These are phyloP conservation scores for Alternaria dauci DNA, from an alignment of 2,329 filamentous ascomycete species.

Conservation along the genomic window DNA sequence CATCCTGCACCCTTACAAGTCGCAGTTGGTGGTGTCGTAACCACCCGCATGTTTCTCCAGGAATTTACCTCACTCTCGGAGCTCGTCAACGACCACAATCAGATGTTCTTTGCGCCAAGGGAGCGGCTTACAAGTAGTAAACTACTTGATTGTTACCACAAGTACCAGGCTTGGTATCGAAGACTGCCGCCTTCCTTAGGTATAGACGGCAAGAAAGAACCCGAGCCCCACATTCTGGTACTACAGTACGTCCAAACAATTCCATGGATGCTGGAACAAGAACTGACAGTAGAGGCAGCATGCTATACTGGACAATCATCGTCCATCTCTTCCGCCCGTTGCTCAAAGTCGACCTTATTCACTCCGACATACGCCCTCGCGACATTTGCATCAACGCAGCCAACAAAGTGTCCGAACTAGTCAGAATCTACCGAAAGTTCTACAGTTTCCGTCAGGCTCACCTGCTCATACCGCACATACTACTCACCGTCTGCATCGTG, in stretches of 20 bases:
- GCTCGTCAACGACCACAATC: constrained; percentile 75
- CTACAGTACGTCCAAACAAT: constrained; percentile 69
- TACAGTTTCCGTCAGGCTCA: constrained; percentile 55
- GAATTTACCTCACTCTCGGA: constrained; percentile 76
- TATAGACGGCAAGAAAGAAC: constrained; percentile 59
- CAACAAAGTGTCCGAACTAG: constrained; percentile 55
- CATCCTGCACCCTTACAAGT: constrained; percentile 20
- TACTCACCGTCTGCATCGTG: constrained; percentile 55
- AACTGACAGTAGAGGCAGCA: constrained; percentile 45
- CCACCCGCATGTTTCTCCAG: constrained; percentile 51
- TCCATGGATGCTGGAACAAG: neutral
- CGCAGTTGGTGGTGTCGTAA: constrained; percentile 25
- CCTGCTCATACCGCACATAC: constrained; percentile 51
- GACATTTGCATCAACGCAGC: constrained; percentile 68
- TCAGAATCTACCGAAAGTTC: constrained; percentile 54
- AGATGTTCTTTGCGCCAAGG: constrained; percentile 75
- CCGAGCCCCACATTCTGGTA: constrained; percentile 76
- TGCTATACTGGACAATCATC: constrained; percentile 76
- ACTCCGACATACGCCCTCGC: constrained; percentile 69
- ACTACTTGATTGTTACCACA: constrained; percentile 70
- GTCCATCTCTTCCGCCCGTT: constrained; percentile 77
- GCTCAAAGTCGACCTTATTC: constrained; percentile 67
- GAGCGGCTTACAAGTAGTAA: constrained; percentile 70
- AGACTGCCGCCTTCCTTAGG: constrained; percentile 70
- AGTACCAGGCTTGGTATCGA: constrained; percentile 77